These are phyloP conservation scores for Ceratocystis lukuohia DNA, from an alignment of 2,329 filamentous ascomycete species.

Conservation along the genomic window DNA sequence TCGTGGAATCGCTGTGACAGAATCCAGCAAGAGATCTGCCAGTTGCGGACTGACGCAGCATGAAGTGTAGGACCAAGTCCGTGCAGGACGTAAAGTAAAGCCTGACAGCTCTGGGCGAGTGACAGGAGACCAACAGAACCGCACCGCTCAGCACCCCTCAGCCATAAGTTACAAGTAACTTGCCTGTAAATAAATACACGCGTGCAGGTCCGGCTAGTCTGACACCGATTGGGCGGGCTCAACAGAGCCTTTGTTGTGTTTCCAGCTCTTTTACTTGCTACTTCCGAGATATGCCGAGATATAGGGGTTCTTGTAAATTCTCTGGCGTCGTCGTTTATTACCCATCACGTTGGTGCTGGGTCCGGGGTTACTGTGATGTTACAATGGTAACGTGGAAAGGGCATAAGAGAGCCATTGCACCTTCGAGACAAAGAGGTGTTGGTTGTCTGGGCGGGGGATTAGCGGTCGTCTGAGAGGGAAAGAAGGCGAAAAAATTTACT, in stretches of 20 bases:
- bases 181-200: too few species aligned
- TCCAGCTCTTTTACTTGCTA: neutral
- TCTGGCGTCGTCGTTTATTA: neutral
- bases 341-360: neutral
- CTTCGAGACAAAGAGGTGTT: neutral
- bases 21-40: neutral
- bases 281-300: neutral
- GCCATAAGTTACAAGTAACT: too few species aligned
- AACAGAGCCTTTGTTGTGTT: neutral
- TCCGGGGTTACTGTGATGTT: neutral
- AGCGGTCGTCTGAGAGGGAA: neutral
- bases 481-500: neutral
- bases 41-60: too few species aligned
- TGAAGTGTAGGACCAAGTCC: too few species aligned
- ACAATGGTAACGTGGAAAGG: neutral
- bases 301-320: neutral
- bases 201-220: too few species aligned
- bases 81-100: neutral
- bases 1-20: neutral
- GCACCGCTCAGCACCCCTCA: too few species aligned
- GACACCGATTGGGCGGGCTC: too few species aligned
- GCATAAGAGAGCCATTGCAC: neutral
- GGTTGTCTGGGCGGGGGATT: neutral
- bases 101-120: neutral
- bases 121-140: neutral